Evolutionary conservation across 2,329 filamentous ascomycete genomes (phyloP).

Genomic region (Trematosphaeria pertusa): DNA sequence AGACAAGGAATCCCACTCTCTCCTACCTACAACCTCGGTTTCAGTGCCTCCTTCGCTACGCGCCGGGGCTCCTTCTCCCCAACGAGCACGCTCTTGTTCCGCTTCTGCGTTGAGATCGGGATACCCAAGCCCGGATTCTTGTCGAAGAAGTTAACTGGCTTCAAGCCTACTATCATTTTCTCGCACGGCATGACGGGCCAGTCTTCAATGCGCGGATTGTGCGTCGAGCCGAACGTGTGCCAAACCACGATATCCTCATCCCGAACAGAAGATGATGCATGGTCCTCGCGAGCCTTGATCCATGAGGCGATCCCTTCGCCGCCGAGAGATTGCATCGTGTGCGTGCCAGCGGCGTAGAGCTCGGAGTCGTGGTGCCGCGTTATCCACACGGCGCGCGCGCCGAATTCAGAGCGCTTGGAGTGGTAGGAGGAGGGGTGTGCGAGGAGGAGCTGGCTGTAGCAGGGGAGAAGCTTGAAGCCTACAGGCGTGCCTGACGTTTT

Average conservation of each 20-base stretch:
- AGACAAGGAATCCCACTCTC: neutral
- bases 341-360: conserved; percentile 28
- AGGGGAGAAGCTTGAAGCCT: conserved; percentile 58
- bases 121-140: conserved; percentile 35
- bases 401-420: conserved; percentile 30
- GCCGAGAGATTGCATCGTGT: conserved; percentile 37
- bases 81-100: conserved; percentile 30
- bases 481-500: conserved; percentile 57
- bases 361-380: conserved; percentile 34
- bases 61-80: neutral
- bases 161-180: conserved; percentile 29
- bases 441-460: conserved; percentile 32
- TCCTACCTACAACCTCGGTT: neutral
- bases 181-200: conserved; percentile 42
- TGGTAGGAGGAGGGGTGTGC: conserved; percentile 30
- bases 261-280: conserved; percentile 9
- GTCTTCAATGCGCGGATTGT: conserved; percentile 39
- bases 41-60: neutral
- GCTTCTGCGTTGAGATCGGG: conserved; percentile 21
- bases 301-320: conserved; percentile 30
- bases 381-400: conserved; percentile 34
- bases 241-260: conserved; percentile 38
- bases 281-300: conserved; percentile 15
- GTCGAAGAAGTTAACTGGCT: conserved; percentile 35
- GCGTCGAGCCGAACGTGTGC: conserved; percentile 38